These are phyloP conservation scores for Myriosclerotinia scirpicola DNA, from an alignment of 2,329 filamentous ascomycete species.

Conservation along the genomic window DNA sequence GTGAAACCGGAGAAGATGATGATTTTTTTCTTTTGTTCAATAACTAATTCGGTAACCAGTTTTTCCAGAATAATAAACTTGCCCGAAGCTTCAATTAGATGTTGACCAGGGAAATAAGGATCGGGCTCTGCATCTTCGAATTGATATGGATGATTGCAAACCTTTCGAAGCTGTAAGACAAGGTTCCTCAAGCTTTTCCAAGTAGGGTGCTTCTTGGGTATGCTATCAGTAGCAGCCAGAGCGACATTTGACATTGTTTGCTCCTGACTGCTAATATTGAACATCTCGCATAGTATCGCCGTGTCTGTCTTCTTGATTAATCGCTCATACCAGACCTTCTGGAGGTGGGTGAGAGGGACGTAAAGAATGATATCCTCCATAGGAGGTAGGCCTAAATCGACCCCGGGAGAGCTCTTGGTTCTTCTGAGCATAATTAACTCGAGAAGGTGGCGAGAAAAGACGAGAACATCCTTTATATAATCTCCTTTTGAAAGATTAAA, in stretches of 20 bases:
- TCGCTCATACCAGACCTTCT: conserved; percentile 57
- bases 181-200: conserved; percentile 78
- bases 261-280: conserved; percentile 48
- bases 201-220: conserved; percentile 40
- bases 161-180: conserved; percentile 89
- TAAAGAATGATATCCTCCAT: conserved; percentile 59
- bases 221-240: conserved; percentile 31
- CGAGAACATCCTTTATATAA: conserved; percentile 53
- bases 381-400: conserved; percentile 55
- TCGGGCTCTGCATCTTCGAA: conserved; percentile 37
- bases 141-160: conserved; percentile 79
- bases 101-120: conserved; percentile 71
- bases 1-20: conserved; percentile 95
- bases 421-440: conserved; percentile 59
- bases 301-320: conserved; percentile 56
- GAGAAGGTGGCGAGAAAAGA: conserved; percentile 52
- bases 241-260: conserved; percentile 42
- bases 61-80: conserved; percentile 82
- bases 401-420: conserved; percentile 55
- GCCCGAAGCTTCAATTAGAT: conserved; percentile 83
- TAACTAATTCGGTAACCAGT: conserved; percentile 76
- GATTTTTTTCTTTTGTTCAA: conserved; percentile 68
- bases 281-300: conserved; percentile 52
- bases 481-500: conserved; percentile 57
- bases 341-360: conserved; percentile 57